Percentiles rank a stretch among this genome's conserved stretches.
Evolutionary conservation across 192 early-diverging fungal genomes (phyloP).

Genomic region (Pecoramyces ruminantium): DNA sequence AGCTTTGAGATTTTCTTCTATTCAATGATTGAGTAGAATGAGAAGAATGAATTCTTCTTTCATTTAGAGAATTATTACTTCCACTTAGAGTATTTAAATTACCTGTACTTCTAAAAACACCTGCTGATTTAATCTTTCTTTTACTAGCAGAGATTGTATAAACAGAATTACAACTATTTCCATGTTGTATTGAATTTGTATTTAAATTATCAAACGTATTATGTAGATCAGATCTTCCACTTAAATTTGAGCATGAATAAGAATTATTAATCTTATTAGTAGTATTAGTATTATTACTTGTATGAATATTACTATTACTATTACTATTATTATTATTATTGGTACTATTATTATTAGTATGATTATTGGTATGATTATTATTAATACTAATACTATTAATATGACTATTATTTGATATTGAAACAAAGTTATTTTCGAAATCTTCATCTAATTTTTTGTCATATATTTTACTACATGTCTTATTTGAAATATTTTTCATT

Average conservation of each 20-base stretch:
- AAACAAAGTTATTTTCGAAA: not conserved
- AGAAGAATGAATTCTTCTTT: not conserved
- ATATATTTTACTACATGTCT: not conserved
- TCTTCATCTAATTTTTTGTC: not conserved
- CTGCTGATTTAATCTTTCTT: not conserved
- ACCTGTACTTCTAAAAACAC: not conserved
- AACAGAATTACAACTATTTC: not conserved
- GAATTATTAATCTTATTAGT: too few relatives aligned
- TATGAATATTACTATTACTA: not conserved
- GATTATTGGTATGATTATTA: too few relatives aligned
- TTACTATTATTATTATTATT: not conserved
- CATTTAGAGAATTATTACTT: not conserved
- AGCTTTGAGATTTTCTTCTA: not conserved
- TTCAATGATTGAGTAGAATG: not conserved
- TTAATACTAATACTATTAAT: too few relatives aligned
- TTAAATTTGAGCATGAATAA: too few relatives aligned
- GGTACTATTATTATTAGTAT: too few relatives aligned
- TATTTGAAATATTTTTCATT: not conserved
- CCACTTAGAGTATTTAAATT: not conserved
- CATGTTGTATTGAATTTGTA: too few relatives aligned
- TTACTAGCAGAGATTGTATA: not conserved
- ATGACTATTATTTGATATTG: too few relatives aligned
- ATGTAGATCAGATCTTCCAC: too few relatives aligned
- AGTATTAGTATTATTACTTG: not conserved
- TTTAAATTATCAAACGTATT: too few relatives aligned